Base-by-base conservation (phyloP, 2,329 filamentous ascomycete genomes). In the Fusarium multiceps region DNA sequence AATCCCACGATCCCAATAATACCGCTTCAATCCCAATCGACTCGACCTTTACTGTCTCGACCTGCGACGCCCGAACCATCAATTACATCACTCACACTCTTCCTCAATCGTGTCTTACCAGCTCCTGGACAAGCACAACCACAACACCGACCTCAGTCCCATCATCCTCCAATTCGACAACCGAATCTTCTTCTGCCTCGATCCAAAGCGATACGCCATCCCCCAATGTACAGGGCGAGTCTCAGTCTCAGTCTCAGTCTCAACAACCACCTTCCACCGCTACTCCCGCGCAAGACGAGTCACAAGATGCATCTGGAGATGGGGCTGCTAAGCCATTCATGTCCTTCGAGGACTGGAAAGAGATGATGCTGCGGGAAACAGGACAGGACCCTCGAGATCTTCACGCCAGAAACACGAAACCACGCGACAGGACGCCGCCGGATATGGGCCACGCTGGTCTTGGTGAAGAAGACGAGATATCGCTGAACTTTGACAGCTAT, bases 321-420 rank as follows among this genome's bases (percentile, higher is more conserved):
- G 73, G 75, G 21, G 71, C 74, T 16, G 68, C 73, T 13, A 75
- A 76, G 8, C 70, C 94, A 9, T 98, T 98, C 78, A 89, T 98
- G 74, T 98, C 96, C 0, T 99, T 99, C 74, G 96, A 98, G 78
- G 95, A 98, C 75, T 99, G 96, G 96, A 98, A 97, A 82, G 93
- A 92, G 76, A 92, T 94, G 84, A 97, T 97, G 82, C 83, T 98
- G 20, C 92, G 91, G 54, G 93, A 93, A 77, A 91, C 89, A 6
- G 95, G 93, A 14, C 95, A 98, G 76, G 86, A 88, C 56, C 83
- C 84, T 8, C 79, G 93, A 83, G 76, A 92, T 81, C 71, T 93
- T 86, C 80, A 90, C 86, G 80, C 86, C 86, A 77, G 92, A 82
- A 78, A 88, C 84, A 71, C 85, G 75, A 78, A 84, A 82, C 80